These are phyloP conservation scores for Crataegus laevigata DNA, from an alignment of 306 rosid species.

Conservation along the genomic window DNA sequence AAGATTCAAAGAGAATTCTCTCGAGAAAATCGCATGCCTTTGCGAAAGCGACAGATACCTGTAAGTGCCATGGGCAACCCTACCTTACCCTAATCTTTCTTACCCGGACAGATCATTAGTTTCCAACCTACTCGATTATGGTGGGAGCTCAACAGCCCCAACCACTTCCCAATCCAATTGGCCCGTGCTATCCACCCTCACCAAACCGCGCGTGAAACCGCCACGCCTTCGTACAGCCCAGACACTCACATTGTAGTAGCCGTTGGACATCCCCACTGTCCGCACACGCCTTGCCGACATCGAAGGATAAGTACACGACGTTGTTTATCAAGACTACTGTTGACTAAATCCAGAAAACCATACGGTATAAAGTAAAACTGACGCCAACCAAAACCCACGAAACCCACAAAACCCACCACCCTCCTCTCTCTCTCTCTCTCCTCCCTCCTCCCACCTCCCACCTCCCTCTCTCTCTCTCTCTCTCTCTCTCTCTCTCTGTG, in stretches of 20 bases:
- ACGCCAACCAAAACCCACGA: not conserved
- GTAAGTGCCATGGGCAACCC: too few relatives aligned
- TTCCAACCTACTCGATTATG: not conserved
- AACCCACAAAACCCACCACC: not conserved
- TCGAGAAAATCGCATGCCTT: accelerated
- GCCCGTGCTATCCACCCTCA: not conserved
- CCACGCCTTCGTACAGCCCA: not conserved
- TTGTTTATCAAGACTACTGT: not conserved
- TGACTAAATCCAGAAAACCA: not conserved
- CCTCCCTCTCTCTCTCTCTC: not conserved
- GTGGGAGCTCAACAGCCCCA: not conserved
- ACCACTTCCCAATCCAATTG: not conserved
- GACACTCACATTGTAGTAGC: conserved; percentile 23
- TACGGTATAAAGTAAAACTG: not conserved
- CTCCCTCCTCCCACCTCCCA: not conserved
- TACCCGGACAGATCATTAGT: not conserved
- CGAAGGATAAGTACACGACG: not conserved
- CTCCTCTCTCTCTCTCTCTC: not conserved
- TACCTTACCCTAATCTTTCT: too few relatives aligned
- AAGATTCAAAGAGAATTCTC: too few relatives aligned
- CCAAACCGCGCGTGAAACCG: not conserved
- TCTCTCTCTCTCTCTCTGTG: not conserved
- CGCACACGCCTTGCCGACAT: conserved; percentile 32
- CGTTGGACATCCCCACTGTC: conserved; percentile 27
- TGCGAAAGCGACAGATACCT: too few relatives aligned